A percentile compares a stretch with the other conserved stretches of the same genome.
These are phyloP conservation scores for Calophaca sinica DNA, from an alignment of 306 rosid species.

Conservation along the genomic window DNA sequence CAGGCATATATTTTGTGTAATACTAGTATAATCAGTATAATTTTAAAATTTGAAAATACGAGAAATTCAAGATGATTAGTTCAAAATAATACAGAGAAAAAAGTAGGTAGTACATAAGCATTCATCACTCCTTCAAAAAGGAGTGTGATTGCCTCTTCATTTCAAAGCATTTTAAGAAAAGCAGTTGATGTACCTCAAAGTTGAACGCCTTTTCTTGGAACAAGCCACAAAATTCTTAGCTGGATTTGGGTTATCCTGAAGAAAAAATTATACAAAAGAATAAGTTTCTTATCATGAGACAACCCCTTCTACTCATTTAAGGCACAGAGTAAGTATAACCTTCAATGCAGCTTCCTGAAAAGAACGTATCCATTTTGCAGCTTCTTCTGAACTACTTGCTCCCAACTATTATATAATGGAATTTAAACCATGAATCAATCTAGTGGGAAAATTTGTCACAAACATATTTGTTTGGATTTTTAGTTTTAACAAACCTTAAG, in stretches of 20 bases:
- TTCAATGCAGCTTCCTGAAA: conserved; percentile 74
- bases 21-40: not conserved
- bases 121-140: conserved; percentile 16
- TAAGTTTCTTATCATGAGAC: conserved; percentile 39
- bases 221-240: conserved; percentile 52
- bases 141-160: not conserved
- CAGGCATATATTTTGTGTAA: not conserved
- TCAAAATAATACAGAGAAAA: not conserved
- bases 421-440: conserved; percentile 37
- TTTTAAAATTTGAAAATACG: not conserved
- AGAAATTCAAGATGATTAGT: not conserved
- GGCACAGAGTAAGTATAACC: conserved; percentile 54
- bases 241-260: conserved; percentile 68
- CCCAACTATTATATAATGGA: conserved; percentile 63
- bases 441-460: not conserved
- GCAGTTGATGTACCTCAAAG: conserved; percentile 60
- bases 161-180: conserved; percentile 12
- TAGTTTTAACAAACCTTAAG: conserved; percentile 71
- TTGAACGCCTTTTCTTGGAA: conserved; percentile 52
- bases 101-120: not conserved
- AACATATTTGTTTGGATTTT: conserved; percentile 14
- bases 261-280: conserved; percentile 15
- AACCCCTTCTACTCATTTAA: conserved; percentile 34
- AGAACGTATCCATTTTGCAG: conserved; percentile 85
- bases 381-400: conserved; percentile 92